Percentiles rank a stretch among this genome's conserved stretches.
These are phyloP conservation scores for Colletotrichum acutatum DNA, from an alignment of 2,329 filamentous ascomycete genomes.

Conservation along the genomic window DNA sequence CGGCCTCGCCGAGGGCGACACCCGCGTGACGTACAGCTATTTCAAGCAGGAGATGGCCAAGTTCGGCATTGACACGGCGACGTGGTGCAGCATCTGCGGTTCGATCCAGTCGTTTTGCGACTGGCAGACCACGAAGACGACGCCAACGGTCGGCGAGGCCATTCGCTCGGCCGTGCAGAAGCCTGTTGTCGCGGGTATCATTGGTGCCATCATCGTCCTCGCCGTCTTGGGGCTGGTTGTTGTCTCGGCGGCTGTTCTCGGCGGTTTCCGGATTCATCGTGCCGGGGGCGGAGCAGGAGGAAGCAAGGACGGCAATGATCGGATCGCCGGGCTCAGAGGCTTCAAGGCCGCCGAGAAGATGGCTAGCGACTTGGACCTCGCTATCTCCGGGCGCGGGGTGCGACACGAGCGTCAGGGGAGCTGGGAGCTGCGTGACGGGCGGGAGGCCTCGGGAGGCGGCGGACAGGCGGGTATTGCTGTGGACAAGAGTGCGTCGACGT, in stretches of 20 bases:
- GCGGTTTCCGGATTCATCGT: slow-evolving; percentile 46
- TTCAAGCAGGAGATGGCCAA: slow-evolving; percentile 52
- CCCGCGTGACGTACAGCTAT: slow-evolving; percentile 49
- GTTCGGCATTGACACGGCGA: slow-evolving; percentile 46
- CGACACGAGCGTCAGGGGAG: slow-evolving; percentile 59
- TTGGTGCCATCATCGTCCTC: slow-evolving; percentile 57
- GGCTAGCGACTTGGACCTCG: slow-evolving; percentile 55
- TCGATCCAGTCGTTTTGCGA: slow-evolving; percentile 51
- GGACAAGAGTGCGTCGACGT: slow-evolving; percentile 38
- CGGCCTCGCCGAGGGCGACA: slow-evolving; percentile 45
- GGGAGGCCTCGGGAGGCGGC: slow-evolving; percentile 16
- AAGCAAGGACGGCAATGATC: slow-evolving; percentile 11
- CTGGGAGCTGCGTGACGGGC: slow-evolving; percentile 56
- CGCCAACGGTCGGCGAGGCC: background rate
- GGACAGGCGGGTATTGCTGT: slow-evolving; percentile 38
- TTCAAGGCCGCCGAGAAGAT: slow-evolving; percentile 59
- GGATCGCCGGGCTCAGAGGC: slow-evolving; percentile 44
- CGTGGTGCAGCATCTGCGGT: slow-evolving; percentile 59
- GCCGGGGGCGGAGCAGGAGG: background rate
- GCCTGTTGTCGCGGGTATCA: slow-evolving; percentile 55
- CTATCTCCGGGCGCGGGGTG: slow-evolving; percentile 45
- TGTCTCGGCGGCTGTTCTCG: slow-evolving; percentile 46
- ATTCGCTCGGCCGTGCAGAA: slow-evolving; percentile 33
- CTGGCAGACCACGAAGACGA: background rate
- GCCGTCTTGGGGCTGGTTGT: slow-evolving; percentile 47